These are phyloP conservation scores for Torulaspora maleeae DNA, from an alignment of 805 yeast genomes.

Conservation along the genomic window DNA sequence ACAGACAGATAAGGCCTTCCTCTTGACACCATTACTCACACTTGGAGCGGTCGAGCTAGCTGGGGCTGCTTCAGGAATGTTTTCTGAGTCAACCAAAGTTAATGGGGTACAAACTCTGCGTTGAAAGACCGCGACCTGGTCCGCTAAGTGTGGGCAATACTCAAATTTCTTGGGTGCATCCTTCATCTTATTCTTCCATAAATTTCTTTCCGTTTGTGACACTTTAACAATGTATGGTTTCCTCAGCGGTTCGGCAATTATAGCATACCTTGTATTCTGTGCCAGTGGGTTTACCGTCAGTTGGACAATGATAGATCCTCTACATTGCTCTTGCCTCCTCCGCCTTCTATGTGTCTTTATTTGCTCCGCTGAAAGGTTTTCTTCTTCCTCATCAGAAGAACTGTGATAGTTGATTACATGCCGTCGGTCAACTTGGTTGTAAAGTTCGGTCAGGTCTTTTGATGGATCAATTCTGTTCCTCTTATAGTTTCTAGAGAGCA, in stretches of 20 bases:
- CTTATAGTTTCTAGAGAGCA: constrained; percentile 18
- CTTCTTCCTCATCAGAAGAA: constrained; percentile 34
- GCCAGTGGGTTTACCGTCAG: constrained; percentile 7
- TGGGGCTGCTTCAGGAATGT: not conserved
- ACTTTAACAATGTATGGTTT: constrained; percentile 27
- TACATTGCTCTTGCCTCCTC: constrained; percentile 16
- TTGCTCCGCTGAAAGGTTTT: constrained; percentile 16
- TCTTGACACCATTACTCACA: not conserved
- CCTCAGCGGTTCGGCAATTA: constrained; percentile 32
- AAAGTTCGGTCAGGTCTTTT: constrained; percentile 19
- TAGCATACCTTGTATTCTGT: constrained; percentile 17
- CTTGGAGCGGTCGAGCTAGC: not conserved
- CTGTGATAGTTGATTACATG: constrained; percentile 24
- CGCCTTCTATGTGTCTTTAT: constrained; percentile 19
- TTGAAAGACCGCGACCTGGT: constrained; percentile 19
- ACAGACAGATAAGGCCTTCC: not conserved
- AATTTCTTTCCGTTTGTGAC: constrained; percentile 19
- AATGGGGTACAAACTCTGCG: constrained; percentile 8
- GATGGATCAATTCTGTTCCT: constrained; percentile 18
- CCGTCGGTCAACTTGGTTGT: constrained; percentile 22
- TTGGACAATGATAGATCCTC: constrained; percentile 28
- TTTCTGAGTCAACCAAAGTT: not conserved
- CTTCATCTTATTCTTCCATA: constrained; percentile 16
- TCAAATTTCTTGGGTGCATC: constrained; percentile 11
- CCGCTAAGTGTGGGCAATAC: constrained; percentile 15